Evolutionary conservation across 352 stramenopile genomes (phyloP), one percentile per base, ranked within the genome.

Genomic region (Phytophthora rubi): DNA sequence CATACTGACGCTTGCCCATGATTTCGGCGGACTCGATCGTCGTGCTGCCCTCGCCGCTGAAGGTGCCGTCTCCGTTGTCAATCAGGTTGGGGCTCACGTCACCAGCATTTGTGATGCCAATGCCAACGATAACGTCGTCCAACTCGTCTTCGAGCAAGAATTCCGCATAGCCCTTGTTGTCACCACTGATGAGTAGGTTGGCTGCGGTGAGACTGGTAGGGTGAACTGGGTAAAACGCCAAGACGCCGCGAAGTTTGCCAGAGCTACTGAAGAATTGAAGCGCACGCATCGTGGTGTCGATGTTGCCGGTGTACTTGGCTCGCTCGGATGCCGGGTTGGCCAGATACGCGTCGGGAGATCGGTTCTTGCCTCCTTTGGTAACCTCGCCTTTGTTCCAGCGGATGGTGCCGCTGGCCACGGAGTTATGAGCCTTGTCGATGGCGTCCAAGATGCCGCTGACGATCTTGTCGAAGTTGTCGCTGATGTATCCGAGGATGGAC

Each of bases 181-280:
- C 89, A 44, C 85, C 86, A 39, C 79, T 91, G 49, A 95, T 76
- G 9, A 97, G 67, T 6, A 70, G 55, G 71, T 97, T 97, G n/a
- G 77, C 77, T 42, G 83, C 74, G 26, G 82, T 93, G 65, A 97
- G 77, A 67, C 76, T 92, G 10, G 89, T 97, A 18, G 82, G 80
- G 66, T 97, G 89, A 15, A 96, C 88, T 2, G 87, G 82, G 57
- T 79, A 85, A 56, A 88, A 97, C 10, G 82, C 89, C n/a, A 96
- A 32, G 10, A 90, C 67, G 13, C 85, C 87, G 10, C 89, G 71
- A 16, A 83, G 63, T 4, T 61, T 76, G n/a, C 67, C 75, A 6
- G 54, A 44, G 6, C 60, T 44, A 26, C 82, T 72, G 37, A 60
- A 65, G 59, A 96, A 89, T 15, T 81, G 66, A 9, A 95, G 59